Evolutionary conservation across 2,329 filamentous ascomycete species (phyloP).

Genomic region (Penicillium sp.): DNA sequence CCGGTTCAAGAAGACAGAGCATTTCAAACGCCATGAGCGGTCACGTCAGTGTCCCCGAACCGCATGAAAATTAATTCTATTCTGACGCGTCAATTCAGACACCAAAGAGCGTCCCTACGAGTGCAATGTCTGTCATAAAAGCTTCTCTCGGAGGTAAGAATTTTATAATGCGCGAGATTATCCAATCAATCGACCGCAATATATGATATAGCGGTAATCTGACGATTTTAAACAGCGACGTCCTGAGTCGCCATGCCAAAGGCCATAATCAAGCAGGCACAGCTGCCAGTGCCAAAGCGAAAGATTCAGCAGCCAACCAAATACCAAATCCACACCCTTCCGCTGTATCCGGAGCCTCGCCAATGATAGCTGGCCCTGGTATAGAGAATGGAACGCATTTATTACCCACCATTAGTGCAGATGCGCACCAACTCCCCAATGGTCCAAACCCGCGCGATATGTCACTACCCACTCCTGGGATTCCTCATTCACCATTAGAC

Average conservation of each 20-base stretch:
- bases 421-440: constrained; percentile 15
- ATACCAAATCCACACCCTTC: constrained; percentile 29
- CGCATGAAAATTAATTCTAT: background rate
- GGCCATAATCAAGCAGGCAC: constrained; percentile 41
- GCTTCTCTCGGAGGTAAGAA: constrained; percentile 54
- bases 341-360: constrained; percentile 10
- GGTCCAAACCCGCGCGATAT: constrained; percentile 23
- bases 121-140: constrained; percentile 55
- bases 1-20: constrained; percentile 57
- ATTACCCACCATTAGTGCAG: constrained; percentile 13
- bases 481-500: constrained; percentile 40
- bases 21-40: constrained; percentile 57
- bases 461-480: constrained; percentile 29
- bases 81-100: constrained; percentile 37
- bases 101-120: constrained; percentile 57
- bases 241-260: constrained; percentile 54
- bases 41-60: constrained; percentile 47
- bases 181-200: background rate
- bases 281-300: constrained; percentile 27
- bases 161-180: background rate
- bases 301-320: constrained; percentile 25
- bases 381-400: constrained; percentile 15
- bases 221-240: constrained; percentile 41
- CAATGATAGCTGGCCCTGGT: constrained; percentile 5
- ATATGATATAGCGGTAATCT: background rate